Evolutionary conservation across 169 alveolate genomes (phyloP).

Genomic region (Babesia gibsoni): DNA sequence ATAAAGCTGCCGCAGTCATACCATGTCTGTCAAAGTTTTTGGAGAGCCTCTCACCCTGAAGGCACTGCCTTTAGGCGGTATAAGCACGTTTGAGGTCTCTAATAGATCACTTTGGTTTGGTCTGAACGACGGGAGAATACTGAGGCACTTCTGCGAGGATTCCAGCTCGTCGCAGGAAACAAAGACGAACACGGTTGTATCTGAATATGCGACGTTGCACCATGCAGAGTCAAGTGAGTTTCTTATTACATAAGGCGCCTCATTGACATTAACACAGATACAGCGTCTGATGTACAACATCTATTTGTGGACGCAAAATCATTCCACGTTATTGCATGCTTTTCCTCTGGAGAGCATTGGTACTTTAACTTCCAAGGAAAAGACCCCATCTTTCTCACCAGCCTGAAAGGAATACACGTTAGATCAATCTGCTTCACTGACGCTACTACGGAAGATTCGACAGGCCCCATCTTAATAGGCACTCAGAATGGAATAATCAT

Average conservation of each 20-base stretch:
- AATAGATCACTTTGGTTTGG: constrained; percentile 63
- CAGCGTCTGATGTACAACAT: constrained; percentile 40
- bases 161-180: constrained; percentile 1
- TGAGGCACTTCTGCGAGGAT: constrained; percentile 17
- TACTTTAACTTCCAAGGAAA: constrained; percentile 53
- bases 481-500: constrained; percentile 57
- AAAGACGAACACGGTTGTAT: neutral
- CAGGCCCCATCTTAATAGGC: constrained; percentile 58
- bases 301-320: constrained; percentile 58
- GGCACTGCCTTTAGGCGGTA: constrained; percentile 36
- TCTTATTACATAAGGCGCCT: neutral
- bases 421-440: constrained; percentile 57
- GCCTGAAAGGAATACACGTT: constrained; percentile 31
- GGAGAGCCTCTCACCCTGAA: constrained; percentile 49
- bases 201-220: constrained; percentile 33
- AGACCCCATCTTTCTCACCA: constrained; percentile 21
- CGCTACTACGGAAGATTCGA: constrained; percentile 42
- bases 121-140: constrained; percentile 47
- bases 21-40: constrained; percentile 45
- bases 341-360: constrained; percentile 58
- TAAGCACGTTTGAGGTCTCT: constrained; percentile 34
- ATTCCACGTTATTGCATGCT: constrained; percentile 61
- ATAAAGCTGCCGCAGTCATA: neutral
- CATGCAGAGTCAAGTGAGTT: constrained; percentile 17
- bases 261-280: neutral